These are phyloP conservation scores for Leccinellum albellum DNA, from an alignment of 768 basidiomycete species.

Conservation along the genomic window DNA sequence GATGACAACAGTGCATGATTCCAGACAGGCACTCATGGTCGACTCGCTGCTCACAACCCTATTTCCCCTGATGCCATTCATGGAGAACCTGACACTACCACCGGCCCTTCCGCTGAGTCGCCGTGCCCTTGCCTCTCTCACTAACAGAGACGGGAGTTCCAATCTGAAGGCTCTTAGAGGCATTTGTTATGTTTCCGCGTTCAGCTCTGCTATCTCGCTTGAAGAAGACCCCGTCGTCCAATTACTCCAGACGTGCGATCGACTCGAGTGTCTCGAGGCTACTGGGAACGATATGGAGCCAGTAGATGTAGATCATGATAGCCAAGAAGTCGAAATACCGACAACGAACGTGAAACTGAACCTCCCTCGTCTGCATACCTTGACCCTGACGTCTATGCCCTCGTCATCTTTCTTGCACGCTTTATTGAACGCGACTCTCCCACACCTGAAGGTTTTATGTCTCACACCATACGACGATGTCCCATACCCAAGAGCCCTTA, in stretches of 20 bases:
- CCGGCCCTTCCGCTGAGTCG: conserved; percentile 59
- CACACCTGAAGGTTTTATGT: conserved; percentile 57
- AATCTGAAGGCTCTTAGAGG: conserved; percentile 54
- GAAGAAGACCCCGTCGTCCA: conserved; percentile 55
- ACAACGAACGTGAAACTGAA: conserved; percentile 38
- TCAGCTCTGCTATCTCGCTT: conserved; percentile 21
- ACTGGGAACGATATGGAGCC: conserved; percentile 58
- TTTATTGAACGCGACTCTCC: conserved; percentile 58
- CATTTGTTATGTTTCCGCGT: conserved; percentile 45
- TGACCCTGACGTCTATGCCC: conserved; percentile 65
- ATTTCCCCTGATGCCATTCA: conserved; percentile 66
- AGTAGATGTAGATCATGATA: conserved; percentile 40
- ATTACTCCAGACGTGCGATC: conserved; percentile 51
- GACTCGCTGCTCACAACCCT: conserved; percentile 63
- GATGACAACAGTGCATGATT: conserved; percentile 40
- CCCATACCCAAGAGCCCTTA: conserved; percentile 53
- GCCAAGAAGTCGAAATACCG: conserved; percentile 17
- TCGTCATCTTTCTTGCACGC: conserved; percentile 59
- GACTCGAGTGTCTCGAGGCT: conserved; percentile 62
- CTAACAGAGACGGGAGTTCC: conserved; percentile 45
- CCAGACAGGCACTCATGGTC: conserved; percentile 45
- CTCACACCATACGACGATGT: conserved; percentile 74
- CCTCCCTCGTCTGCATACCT: conserved; percentile 54
- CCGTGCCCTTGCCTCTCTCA: conserved; percentile 51
- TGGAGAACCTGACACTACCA: conserved; percentile 50